These are phyloP conservation scores for Phyllosticta paracitricarpa DNA, from an alignment of 2,329 filamentous ascomycete genomes.

Conservation along the genomic window DNA sequence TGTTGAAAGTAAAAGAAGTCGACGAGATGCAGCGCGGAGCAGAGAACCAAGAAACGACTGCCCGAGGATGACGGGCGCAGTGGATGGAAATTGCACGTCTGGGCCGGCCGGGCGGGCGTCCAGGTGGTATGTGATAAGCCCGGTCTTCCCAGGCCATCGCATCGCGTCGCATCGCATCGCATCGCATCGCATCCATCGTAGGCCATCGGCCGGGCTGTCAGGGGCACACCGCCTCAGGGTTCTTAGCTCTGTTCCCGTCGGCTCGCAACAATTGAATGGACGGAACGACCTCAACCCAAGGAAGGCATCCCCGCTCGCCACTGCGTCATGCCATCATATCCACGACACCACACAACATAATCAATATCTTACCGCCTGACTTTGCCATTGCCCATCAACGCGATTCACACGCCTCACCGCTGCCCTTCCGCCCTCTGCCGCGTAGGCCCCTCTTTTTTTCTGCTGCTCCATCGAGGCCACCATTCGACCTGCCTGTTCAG, in stretches of 20 bases:
- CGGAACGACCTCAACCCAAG: not conserved
- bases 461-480: not conserved
- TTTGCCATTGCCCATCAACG: not conserved
- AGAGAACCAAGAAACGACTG: not conserved
- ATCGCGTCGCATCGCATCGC: no score
- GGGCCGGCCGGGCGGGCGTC: not conserved
- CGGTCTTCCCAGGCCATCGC: no score
- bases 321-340: conserved; percentile 1
- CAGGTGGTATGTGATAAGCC: not conserved
- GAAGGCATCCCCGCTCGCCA: not conserved
- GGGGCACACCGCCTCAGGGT: not conserved
- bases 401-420: no score
- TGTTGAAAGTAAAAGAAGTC: no score
- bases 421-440: no score
- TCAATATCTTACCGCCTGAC: not conserved
- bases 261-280: no score
- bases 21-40: not conserved
- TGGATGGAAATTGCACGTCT: not conserved
- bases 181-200: no score
- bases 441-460: not conserved
- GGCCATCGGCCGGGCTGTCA: not conserved
- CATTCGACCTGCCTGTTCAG: not conserved
- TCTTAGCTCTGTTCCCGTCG: no score
- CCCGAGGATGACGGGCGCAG: not conserved
- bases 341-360: not conserved